phyloP scores from a whole-genome alignment of 2,329 filamentous ascomycete genomes.

The Ophiostoma fasciatum region DNA sequence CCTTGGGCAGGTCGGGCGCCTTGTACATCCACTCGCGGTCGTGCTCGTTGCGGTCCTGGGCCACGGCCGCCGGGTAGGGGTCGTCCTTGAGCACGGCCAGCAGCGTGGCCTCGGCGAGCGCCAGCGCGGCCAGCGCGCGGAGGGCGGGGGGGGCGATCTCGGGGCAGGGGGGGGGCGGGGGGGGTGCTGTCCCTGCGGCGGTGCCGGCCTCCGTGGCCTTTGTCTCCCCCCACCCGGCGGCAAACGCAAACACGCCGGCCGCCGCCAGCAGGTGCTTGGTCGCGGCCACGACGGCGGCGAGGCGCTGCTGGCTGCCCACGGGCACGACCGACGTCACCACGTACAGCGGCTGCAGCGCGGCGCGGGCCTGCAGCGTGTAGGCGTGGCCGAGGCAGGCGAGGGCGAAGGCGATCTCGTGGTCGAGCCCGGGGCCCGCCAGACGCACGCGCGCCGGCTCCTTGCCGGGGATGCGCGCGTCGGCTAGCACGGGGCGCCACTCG shows the following conservation, averaged over 20 bases:
- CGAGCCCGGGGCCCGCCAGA: conserved; percentile 46
- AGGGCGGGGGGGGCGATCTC: conserved; percentile 39
- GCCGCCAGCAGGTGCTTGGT: conserved; percentile 68
- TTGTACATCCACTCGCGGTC: conserved; percentile 97
- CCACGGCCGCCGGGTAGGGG: conserved; percentile 70
- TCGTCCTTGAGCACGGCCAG: conserved; percentile 89
- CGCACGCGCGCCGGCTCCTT: conserved; percentile 49
- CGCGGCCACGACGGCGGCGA: conserved; percentile 53
- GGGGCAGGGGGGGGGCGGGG: conserved; percentile 33
- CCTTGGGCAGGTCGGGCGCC: conserved; percentile 73
- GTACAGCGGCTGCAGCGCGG: conserved; percentile 59
- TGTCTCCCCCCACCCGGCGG: conserved; percentile 33
- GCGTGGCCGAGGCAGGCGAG: conserved; percentile 64
- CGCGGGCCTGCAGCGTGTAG: conserved; percentile 57
- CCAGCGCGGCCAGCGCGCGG: conserved; percentile 46
- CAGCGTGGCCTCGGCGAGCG: conserved; percentile 77
- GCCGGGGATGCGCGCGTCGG: conserved; percentile 42
- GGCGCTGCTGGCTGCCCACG: conserved; percentile 49
- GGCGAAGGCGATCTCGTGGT: conserved; percentile 71
- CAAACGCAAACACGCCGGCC: conserved; percentile 60
- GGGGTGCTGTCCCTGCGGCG: no score
- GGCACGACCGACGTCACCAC: conserved; percentile 46
- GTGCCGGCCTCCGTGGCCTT: not conserved
- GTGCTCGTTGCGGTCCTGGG: conserved; percentile 66
- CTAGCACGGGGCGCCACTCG: conserved; percentile 74